Evolutionary conservation across 2,329 filamentous ascomycete genomes (phyloP), one percentile per base, ranked within the genome.

Genomic region (Phialocephala sp.): DNA sequence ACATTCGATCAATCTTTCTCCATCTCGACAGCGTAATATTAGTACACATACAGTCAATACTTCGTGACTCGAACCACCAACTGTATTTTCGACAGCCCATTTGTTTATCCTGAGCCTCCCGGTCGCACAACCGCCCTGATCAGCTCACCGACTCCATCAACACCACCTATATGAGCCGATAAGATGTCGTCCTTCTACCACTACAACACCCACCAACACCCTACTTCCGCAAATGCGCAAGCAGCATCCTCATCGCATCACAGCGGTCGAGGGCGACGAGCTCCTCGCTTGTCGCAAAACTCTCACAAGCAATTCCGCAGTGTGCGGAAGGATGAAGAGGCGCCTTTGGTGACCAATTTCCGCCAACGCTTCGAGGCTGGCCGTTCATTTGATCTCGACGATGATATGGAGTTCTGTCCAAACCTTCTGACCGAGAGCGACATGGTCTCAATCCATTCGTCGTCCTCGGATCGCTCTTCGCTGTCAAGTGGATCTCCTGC

Each of bases 371-470:
- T 97, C 73, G 94, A 98, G 81, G 91, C 93, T 70, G 93, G 92
- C 66, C 89, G 93, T 66, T 97, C 94, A 11, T 98, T 98, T 76
- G 94, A 98, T 73, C 85, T 98, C 68, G 94, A 97, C 76, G 94
- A 98, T 77, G 94, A 98, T 78, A 86, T 97, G 81, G 91, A 97
- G 79, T 98, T 98, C 80, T 97, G 94, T 81, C 94, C 94, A 69
- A 89, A 90, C 77, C 86, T 98, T 73, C 84, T 98, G 82, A 97
- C 93, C 41, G 94, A 97, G 69, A 74, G 58, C 56, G 71, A 97
- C 92, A 83, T 96, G 77, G 90, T 94, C 74, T 97, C 93, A 63
- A 97, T 97, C 72, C 92, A 94, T 80, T 96, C 93, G 67, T 89
- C 91, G 41, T 87, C 87, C 36, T 97, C 95, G 66, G 95, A 99